Conservation (phyloP, 2,329 filamentous ascomycete genomes). For the Moelleriella libera region DNA sequence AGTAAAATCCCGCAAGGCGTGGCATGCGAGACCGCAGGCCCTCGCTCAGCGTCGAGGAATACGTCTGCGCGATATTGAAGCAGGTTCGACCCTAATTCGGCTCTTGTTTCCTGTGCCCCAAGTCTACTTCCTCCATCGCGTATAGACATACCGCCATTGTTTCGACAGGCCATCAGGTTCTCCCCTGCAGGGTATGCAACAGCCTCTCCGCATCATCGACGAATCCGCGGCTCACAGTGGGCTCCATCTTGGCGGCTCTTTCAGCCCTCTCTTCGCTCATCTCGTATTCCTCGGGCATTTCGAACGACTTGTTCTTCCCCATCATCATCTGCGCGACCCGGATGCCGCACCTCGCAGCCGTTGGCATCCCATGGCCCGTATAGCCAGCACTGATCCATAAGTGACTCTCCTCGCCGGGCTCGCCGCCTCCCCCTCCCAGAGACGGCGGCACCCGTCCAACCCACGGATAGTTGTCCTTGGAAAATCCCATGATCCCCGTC, state of each 20-base stretch:
- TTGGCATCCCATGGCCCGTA: slow-evolving; percentile 66
- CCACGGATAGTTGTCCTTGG: slow-evolving; percentile 53
- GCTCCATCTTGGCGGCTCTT: slow-evolving; percentile 4
- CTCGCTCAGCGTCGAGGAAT: too few species aligned
- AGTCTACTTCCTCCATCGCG: too few species aligned
- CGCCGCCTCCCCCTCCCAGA: slow-evolving; percentile 31
- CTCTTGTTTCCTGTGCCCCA: too few species aligned
- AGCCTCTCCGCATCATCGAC: not conserved
- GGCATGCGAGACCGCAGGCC: too few species aligned
- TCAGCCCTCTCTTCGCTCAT: slow-evolving; percentile 18
- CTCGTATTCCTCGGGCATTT: slow-evolving; percentile 28
- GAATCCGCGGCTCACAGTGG: not conserved
- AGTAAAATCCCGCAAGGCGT: too few species aligned
- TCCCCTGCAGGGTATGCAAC: not conserved
- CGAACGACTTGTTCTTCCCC: slow-evolving; percentile 21
- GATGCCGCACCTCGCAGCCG: slow-evolving; percentile 51
- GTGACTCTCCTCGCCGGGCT: slow-evolving; percentile 20
- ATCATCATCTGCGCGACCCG: slow-evolving; percentile 48
- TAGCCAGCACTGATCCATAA: slow-evolving; percentile 54
- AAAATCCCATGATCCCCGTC: slow-evolving; percentile 73
- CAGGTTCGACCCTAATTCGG: too few species aligned
- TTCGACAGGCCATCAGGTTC: too few species aligned
- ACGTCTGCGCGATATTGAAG: too few species aligned
- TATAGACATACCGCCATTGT: too few species aligned
- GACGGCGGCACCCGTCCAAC: slow-evolving; percentile 49